Evolutionary conservation across 1,284 basidiomycete genomes (phyloP), one percentile per base, ranked within the genome.

Genomic region (Leccinum pachyderme): DNA sequence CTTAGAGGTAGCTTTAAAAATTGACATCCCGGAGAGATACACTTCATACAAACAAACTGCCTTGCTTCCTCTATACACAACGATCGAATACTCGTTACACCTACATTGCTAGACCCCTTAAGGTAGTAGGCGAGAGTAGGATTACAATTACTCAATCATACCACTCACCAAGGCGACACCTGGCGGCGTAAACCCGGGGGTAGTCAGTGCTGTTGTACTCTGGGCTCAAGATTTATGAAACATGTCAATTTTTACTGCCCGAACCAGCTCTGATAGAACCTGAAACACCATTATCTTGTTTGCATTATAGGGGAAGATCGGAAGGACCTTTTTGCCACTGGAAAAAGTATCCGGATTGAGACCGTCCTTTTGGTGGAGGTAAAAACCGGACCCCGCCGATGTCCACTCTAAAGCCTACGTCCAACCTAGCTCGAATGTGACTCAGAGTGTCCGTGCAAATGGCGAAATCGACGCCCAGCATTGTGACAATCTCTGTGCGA

Each of bases 11-110:
- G 24, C 7, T 0, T 39, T 3, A 67, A 86, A 90, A 70, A 85
- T 92, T 9, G 85, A 84, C 44, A 91, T 80, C 2, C 84, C 84
- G 18, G 81, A 80, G 31, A 86, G 69, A 67, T 83, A 83, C 71
- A 87, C 79, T 63, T 84, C 83, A 64, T 81, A 86, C 24, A 86
- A 68, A 62, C 85, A 86, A 7, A 82, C 83, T 1, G 84, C 84
- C 64, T 85, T 86, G 72, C 86, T 86, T 29, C 77, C 83, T 15
- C 91, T 91, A 67, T 93, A 93, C 1, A 91, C 91, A 47, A 91
- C 80, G 64, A 94, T n/a, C n/a, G n/a, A 94, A n/a, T 91, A 81
- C 66, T 93, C 91, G 64, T 93, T 91, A 64, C 91, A 93, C 89
- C 82, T 83, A 53, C 12, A 12, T 25, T 39, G 32, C 35, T 54